phyloP scores from a whole-genome alignment of 805 yeast species.

The Isabelozyma gotoi region DNA sequence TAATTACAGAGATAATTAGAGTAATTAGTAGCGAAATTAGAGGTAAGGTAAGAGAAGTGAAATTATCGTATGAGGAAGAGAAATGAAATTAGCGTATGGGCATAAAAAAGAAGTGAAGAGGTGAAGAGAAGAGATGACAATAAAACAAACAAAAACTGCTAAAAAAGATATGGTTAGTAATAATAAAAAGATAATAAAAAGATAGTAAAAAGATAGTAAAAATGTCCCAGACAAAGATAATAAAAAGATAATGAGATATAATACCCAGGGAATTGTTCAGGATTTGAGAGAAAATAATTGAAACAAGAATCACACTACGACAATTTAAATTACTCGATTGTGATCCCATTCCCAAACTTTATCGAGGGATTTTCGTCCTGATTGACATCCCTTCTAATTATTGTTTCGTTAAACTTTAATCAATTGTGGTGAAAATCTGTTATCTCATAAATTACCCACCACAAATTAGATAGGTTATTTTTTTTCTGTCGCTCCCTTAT shows the following conservation, averaged over 20 bases:
- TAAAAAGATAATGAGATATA: constrained; percentile 1
- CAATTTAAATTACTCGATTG: background rate
- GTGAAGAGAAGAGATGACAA: no score
- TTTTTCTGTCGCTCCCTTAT: background rate
- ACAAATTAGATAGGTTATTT: background rate
- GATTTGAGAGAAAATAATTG: background rate
- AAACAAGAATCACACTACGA: background rate
- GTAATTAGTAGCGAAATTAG: no score
- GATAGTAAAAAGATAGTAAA: no score
- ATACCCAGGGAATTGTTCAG: background rate
- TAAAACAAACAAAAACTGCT: no score
- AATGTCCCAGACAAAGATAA: no score
- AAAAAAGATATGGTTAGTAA: no score
- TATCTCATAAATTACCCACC: background rate
- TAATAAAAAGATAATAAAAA: no score
- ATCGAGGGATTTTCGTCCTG: background rate
- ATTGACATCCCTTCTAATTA: background rate
- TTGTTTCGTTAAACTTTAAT: background rate
- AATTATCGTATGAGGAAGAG: no score
- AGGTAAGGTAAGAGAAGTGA: no score
- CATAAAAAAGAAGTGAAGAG: no score
- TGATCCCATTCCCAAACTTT: background rate
- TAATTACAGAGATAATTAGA: no score
- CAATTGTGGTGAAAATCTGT: background rate
- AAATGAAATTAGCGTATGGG: no score